Evolutionary conservation across 371 early-diverging fungal genomes (phyloP).

Genomic region (Rhizopus arrhizus): DNA sequence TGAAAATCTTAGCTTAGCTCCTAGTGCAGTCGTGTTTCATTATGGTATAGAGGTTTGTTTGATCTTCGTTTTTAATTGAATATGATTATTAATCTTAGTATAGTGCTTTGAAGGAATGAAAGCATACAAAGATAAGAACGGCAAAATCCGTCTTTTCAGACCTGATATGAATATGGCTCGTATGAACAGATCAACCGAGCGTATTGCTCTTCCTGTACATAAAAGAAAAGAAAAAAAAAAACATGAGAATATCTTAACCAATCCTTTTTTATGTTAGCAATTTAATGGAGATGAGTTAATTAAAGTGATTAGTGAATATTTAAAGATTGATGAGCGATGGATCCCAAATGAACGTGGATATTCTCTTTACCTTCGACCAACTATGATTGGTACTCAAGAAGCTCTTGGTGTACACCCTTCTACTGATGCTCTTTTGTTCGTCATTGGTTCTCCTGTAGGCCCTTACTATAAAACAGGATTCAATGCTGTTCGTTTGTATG

Average conservation of each 20-base stretch:
- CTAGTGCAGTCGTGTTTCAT: slow-evolving; percentile 92
- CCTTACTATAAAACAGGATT: slow-evolving; percentile 96
- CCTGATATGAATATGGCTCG: slow-evolving; percentile 93
- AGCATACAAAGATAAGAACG: slow-evolving; percentile 84
- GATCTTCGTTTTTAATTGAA: not conserved
- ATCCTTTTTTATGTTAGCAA: slow-evolving; percentile 38
- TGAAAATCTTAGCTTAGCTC: slow-evolving; percentile 78
- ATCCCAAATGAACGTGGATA: slow-evolving; percentile 91
- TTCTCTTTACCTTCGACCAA: slow-evolving; percentile 94
- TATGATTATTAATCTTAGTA: not conserved
- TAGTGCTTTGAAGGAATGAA: slow-evolving; percentile 93
- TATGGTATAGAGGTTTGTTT: slow-evolving; percentile 75
- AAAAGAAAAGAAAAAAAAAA: too few relatives aligned
- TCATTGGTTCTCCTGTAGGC: slow-evolving; percentile 94
- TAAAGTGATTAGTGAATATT: slow-evolving; percentile 82
- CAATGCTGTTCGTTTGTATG: slow-evolving; percentile 83
- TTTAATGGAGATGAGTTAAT: slow-evolving; percentile 84
- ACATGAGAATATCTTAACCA: too few relatives aligned
- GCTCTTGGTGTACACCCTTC: slow-evolving; percentile 75
- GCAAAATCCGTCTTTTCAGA: slow-evolving; percentile 83
- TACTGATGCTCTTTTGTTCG: slow-evolving; percentile 79
- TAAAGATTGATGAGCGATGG: slow-evolving; percentile 84
- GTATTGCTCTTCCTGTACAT: slow-evolving; percentile 82
- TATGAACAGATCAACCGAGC: slow-evolving; percentile 68
- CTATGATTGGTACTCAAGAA: slow-evolving; percentile 93